Base-by-base conservation (phyloP, 192 early-diverging fungal species). In the Geosiphon pyriformis region DNA sequence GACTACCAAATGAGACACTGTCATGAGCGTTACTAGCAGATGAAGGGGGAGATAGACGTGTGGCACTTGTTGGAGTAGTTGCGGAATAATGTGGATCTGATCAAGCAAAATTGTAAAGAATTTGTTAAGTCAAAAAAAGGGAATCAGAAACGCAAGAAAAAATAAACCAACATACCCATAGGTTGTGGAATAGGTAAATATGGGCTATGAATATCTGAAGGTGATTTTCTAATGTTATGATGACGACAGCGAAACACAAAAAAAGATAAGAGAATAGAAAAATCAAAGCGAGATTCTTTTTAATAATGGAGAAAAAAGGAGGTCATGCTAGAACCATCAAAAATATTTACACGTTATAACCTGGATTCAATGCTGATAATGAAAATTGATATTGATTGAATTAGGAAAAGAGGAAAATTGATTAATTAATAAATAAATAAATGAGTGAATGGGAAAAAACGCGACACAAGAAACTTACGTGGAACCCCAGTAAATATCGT, bases 401-500 rank as follows among this genome's bases (percentile, higher is more conserved):
- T 27, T 42, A 0, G 25, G 17, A 48, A 3, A n/a, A 50, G 2
- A 27, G n/a, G n/a, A n/a, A n/a, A n/a, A n/a, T n/a, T n/a, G n/a
- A n/a, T n/a, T n/a, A n/a, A n/a, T n/a, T n/a, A 60, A 57, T 31
- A 46, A 18, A 37, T 60, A 25, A 12, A 60, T 42, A 23, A 12
- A 47, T 61, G 26, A 2, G 22, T 46, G 37, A 18, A 46, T 49
- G n/a, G 37, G n/a, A 42, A 10, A 61, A 17, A 31, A 48, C 34
- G 12, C 2, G 27, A 29, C 18, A 25, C 46, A 27, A 18, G 0
- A 34, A 52, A 47, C 46, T 46, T 67, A 67, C 65, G 65, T 67
- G 65, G 65, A 33, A 57, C 65, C 46, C 65, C 65, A 18, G 65
- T 67, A 26, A 56, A 56, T 49, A 67, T 67, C 18, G 65, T 67